Evolutionary conservation across 1,139 yeast genomes (phyloP).

Genomic region (Hansenula sp.): DNA sequence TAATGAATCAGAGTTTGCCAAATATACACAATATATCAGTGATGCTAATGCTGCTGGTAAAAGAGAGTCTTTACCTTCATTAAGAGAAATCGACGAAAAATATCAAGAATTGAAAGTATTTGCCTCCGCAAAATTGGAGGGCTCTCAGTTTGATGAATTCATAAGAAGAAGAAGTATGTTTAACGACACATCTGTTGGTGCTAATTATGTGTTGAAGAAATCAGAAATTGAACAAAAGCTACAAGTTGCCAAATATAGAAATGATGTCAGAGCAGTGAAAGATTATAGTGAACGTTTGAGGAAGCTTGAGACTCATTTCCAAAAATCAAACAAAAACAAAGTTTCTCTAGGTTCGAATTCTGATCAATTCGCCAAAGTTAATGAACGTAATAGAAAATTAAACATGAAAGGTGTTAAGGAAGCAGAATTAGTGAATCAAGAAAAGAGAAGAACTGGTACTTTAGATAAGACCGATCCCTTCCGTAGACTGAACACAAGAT

Average conservation of each 20-base stretch:
- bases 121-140: constrained; percentile 63
- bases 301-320: constrained; percentile 48
- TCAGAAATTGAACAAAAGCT: constrained; percentile 71
- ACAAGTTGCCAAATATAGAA: constrained; percentile 69
- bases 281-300: constrained; percentile 29
- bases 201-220: constrained; percentile 76
- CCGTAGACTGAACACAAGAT: constrained; percentile 80
- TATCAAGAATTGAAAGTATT: constrained; percentile 56
- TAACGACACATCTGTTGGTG: constrained; percentile 54
- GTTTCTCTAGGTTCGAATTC: constrained; percentile 31
- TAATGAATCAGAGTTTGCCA: constrained; percentile 64
- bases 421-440: constrained; percentile 69
- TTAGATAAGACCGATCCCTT: constrained; percentile 75
- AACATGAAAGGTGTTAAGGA: constrained; percentile 74
- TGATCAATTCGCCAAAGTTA: constrained; percentile 31
- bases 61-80: constrained; percentile 44
- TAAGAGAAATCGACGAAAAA: constrained; percentile 65
- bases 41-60: constrained; percentile 47
- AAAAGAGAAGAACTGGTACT: constrained; percentile 46
- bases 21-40: constrained; percentile 59
- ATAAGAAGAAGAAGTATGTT: constrained; percentile 68
- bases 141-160: constrained; percentile 75
- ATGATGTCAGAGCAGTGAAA: constrained; percentile 48
- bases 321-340: constrained; percentile 30
- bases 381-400: constrained; percentile 68